Percentiles rank a stretch among this genome's conserved stretches.
These are phyloP conservation scores for Wallacemonas collosoma DNA, from an alignment of 208 protist genomes.

Conservation along the genomic window DNA sequence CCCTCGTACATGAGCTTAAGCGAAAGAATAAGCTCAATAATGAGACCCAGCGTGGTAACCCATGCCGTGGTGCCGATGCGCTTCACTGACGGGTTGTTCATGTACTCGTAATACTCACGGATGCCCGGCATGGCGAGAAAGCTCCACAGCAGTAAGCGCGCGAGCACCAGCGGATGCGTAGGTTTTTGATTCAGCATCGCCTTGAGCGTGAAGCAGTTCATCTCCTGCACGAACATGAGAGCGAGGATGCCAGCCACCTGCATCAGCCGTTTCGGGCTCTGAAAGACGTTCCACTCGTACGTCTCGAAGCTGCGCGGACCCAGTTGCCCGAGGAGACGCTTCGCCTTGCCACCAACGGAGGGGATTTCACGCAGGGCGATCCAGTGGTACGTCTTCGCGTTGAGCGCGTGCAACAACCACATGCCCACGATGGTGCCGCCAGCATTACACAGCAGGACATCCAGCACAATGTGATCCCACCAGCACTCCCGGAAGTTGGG, in stretches of 20 bases:
- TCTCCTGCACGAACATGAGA: slow-evolving; percentile 91
- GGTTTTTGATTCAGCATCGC: slow-evolving; percentile 91
- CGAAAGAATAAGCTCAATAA: slow-evolving; percentile 77
- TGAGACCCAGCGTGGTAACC: slow-evolving; percentile 75
- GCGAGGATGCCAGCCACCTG: slow-evolving; percentile 65
- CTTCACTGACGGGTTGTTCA: slow-evolving; percentile 70
- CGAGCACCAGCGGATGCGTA: slow-evolving; percentile 86
- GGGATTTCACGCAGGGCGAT: slow-evolving; percentile 68
- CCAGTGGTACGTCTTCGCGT: slow-evolving; percentile 84
- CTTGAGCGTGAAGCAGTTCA: slow-evolving; percentile 97
- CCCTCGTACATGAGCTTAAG: slow-evolving; percentile 75
- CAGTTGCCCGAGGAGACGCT: slow-evolving; percentile 78
- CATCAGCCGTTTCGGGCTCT: slow-evolving; percentile 68
- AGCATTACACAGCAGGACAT: slow-evolving; percentile 96
- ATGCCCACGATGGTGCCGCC: slow-evolving; percentile 94
- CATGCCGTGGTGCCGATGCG: slow-evolving; percentile 91
- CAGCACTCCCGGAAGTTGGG: slow-evolving; percentile 98
- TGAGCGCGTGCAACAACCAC: slow-evolving; percentile 56
- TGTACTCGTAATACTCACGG: slow-evolving; percentile 94
- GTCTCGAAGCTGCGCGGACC: slow-evolving; percentile 79
- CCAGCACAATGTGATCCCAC: slow-evolving; percentile 97
- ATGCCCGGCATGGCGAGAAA: slow-evolving; percentile 84
- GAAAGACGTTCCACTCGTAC: slow-evolving; percentile 92
- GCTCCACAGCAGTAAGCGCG: slow-evolving; percentile 87
- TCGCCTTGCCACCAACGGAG: slow-evolving; percentile 57